Evolutionary conservation across 441 rosid species (phyloP).

Genomic region (Brassica hybrid): DNA sequence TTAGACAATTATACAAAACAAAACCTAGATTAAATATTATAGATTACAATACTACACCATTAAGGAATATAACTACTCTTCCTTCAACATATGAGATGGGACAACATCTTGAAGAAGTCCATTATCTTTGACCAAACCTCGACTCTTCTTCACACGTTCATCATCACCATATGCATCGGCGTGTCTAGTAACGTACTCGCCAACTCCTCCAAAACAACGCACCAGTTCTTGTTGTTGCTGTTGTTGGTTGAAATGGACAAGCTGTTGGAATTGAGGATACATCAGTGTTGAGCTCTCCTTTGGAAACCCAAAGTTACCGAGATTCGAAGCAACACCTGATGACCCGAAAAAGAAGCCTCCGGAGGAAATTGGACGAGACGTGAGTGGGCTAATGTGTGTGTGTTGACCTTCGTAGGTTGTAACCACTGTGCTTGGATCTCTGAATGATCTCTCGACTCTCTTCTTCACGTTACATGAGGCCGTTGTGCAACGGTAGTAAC

Average conservation of each 20-base stretch:
- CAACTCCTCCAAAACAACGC: slow-evolving; percentile 40
- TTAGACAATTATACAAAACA: slow-evolving; percentile 35
- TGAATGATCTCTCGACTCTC: slow-evolving; percentile 70
- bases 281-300: slow-evolving; percentile 26
- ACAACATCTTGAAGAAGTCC: slow-evolving; percentile 76
- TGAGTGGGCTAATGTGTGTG: slow-evolving; percentile 63
- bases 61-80: slow-evolving; percentile 49
- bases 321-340: slow-evolving; percentile 23
- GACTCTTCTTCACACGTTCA: slow-evolving; percentile 37
- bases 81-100: slow-evolving; percentile 63
- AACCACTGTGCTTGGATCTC: slow-evolving; percentile 65
- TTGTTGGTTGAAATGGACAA: slow-evolving; percentile 43
- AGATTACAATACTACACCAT: slow-evolving; percentile 26
- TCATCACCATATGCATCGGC: slow-evolving; percentile 31
- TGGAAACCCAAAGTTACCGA: slow-evolving; percentile 35
- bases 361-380: slow-evolving; percentile 46
- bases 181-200: slow-evolving; percentile 32
- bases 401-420: slow-evolving; percentile 83
- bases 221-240: slow-evolving; percentile 38
- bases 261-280: slow-evolving; percentile 37
- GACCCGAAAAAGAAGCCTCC: slow-evolving; percentile 37
- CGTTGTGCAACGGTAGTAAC: slow-evolving; percentile 86
- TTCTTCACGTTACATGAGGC: slow-evolving; percentile 76
- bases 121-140: slow-evolving; percentile 45
- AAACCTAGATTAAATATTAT: slow-evolving; percentile 25